phyloP scores from a whole-genome alignment of 2,329 filamentous ascomycete species.

The Macroventuria anomochaeta region DNA sequence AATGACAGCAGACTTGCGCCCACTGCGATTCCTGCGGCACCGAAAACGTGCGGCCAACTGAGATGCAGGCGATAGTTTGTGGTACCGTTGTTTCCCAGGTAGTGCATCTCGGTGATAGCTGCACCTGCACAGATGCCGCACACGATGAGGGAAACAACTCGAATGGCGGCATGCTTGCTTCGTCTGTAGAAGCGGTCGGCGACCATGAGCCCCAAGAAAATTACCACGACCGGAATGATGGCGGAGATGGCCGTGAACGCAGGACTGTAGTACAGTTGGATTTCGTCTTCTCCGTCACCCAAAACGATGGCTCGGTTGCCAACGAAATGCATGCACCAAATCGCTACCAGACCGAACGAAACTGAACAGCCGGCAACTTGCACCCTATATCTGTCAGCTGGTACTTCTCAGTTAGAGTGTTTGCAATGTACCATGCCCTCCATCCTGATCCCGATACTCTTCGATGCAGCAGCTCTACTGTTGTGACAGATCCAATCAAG shows the following conservation, averaged over 20 bases:
- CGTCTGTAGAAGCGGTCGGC: slow-evolving; percentile 57
- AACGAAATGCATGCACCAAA: slow-evolving; percentile 75
- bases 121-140: slow-evolving; percentile 75
- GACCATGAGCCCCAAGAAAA: slow-evolving; percentile 74
- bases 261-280: slow-evolving; percentile 77
- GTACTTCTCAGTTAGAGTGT: slow-evolving; percentile 27
- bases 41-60: slow-evolving; percentile 64
- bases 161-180: slow-evolving; percentile 35
- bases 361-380: slow-evolving; percentile 52
- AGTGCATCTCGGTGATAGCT: slow-evolving; percentile 86
- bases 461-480: slow-evolving; percentile 80
- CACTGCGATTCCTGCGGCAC: slow-evolving; percentile 74
- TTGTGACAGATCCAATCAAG: slow-evolving; percentile 76
- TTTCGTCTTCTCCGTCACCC: slow-evolving; percentile 61
- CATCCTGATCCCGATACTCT: slow-evolving; percentile 65
- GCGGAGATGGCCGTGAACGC: slow-evolving; percentile 78
- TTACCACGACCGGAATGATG: slow-evolving; percentile 77
- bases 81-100: slow-evolving; percentile 83
- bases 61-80: slow-evolving; percentile 76
- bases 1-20: slow-evolving; percentile 74
- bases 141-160: slow-evolving; percentile 50
- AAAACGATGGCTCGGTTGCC: slow-evolving; percentile 81
- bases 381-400: slow-evolving; percentile 39
- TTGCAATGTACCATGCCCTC: slow-evolving; percentile 40
- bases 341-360: slow-evolving; percentile 57